These are phyloP conservation scores for Colletotrichum cordylinicola DNA, from an alignment of 2,329 filamentous ascomycete genomes.

Conservation along the genomic window DNA sequence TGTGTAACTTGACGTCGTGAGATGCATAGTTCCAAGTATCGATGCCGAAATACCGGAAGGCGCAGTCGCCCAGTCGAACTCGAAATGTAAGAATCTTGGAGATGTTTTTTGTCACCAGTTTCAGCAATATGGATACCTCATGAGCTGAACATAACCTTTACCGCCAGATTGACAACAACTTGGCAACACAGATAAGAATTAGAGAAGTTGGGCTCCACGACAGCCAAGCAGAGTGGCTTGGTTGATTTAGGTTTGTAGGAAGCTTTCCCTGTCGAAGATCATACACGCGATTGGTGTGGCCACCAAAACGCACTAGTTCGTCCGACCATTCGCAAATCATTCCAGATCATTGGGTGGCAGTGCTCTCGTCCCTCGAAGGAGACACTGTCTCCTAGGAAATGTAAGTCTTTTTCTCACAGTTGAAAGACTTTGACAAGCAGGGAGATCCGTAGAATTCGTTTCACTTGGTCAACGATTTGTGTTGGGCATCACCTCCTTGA, in stretches of 20 bases:
- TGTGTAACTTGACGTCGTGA: neutral
- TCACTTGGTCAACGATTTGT: neutral
- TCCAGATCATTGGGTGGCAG: neutral
- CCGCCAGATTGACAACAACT: neutral
- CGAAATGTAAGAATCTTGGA: neutral
- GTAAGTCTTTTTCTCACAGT: neutral
- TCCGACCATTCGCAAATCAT: slow-evolving; percentile 4
- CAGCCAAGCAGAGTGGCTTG: neutral
- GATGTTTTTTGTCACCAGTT: neutral
- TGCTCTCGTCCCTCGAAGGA: neutral
- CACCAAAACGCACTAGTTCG: neutral
- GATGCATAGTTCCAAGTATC: neutral
- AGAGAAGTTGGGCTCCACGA: neutral
- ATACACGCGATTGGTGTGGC: neutral
- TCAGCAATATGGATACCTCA: neutral
- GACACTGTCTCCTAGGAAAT: neutral
- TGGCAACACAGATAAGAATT: neutral
- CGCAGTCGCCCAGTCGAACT: neutral
- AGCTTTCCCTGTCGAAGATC: slow-evolving; percentile 8
- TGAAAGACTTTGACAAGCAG: neutral
- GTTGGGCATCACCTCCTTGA: neutral
- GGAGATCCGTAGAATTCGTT: neutral
- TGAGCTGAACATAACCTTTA: neutral
- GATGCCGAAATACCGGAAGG: neutral
- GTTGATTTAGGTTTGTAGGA: slow-evolving; percentile 4